phyloP scores from a whole-genome alignment of 805 yeast genomes.

The Kazachstania taianensis region DNA sequence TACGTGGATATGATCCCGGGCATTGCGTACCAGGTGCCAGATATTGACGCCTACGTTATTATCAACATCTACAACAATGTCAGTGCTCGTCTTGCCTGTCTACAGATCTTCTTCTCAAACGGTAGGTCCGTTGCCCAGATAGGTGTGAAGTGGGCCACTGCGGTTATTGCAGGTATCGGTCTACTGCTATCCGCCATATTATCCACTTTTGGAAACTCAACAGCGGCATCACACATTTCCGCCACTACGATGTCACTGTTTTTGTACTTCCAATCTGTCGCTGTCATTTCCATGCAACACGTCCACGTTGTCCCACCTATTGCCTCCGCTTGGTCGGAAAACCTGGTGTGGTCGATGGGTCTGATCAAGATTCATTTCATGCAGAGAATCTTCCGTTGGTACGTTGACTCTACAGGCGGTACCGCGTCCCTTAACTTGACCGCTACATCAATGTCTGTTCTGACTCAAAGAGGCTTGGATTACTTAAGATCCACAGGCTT shows the following conservation, averaged over 20 bases:
- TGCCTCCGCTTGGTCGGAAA: constrained; percentile 87
- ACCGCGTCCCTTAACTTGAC: constrained; percentile 61
- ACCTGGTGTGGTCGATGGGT: constrained; percentile 94
- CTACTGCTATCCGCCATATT: constrained; percentile 68
- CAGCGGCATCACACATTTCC: constrained; percentile 85
- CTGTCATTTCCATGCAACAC: constrained; percentile 73
- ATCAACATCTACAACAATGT: constrained; percentile 38
- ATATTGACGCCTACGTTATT: constrained; percentile 71
- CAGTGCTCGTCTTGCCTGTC: constrained; percentile 50
- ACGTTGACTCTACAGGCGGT: constrained; percentile 84
- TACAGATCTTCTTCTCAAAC: constrained; percentile 65
- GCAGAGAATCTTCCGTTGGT: constrained; percentile 83
- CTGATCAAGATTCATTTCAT: constrained; percentile 67
- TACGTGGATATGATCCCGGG: constrained; percentile 63
- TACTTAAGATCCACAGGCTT: constrained; percentile 15
- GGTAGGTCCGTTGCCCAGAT: constrained; percentile 74
- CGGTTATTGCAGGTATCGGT: constrained; percentile 81
- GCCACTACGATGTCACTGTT: constrained; percentile 82
- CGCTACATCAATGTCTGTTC: constrained; percentile 51
- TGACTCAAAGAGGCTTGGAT: constrained; percentile 50
- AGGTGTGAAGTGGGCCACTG: constrained; percentile 91
- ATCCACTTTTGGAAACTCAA: constrained; percentile 79
- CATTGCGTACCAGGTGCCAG: constrained; percentile 78
- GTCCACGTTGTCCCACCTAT: constrained; percentile 89
- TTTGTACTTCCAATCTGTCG: constrained; percentile 82